A percentile compares a stretch with the other conserved stretches of the same genome.
Evolutionary conservation across 768 basidiomycete genomes (phyloP).

Genomic region (Chlorophyllum brunneum): DNA sequence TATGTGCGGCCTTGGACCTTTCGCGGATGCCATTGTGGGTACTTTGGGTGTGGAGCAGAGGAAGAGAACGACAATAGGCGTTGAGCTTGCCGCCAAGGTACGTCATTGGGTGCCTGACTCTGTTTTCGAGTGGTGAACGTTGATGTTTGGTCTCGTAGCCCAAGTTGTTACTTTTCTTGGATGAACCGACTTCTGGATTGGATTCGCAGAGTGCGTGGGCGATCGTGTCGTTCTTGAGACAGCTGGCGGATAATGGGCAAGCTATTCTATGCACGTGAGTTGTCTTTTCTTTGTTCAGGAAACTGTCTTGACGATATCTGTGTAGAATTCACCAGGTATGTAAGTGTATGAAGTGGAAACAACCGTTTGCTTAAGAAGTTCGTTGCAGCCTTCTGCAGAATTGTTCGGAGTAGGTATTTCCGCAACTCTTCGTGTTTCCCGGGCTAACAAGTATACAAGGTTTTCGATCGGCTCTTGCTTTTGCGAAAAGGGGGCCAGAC

Average conservation of each 20-base stretch:
- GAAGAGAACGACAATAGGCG: conserved; percentile 83
- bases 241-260: conserved; percentile 77
- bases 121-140: background rate
- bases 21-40: conserved; percentile 64
- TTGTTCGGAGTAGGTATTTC: conserved; percentile 53
- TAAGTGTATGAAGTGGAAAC: background rate
- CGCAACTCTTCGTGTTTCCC: background rate
- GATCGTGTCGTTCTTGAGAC: conserved; percentile 69
- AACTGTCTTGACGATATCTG: background rate
- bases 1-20: conserved; percentile 60
- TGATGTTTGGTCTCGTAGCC: conserved; percentile 38
- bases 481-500: conserved; percentile 74
- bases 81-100: conserved; percentile 85
- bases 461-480: conserved; percentile 76
- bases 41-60: conserved; percentile 66
- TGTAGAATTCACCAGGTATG: conserved; percentile 41
- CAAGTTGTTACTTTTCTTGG: conserved; percentile 76
- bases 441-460: conserved; percentile 22
- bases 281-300: background rate
- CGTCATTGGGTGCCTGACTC: conserved; percentile 19
- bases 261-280: conserved; percentile 86
- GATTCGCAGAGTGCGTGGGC: conserved; percentile 88
- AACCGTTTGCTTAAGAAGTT: background rate
- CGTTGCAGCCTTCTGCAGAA: conserved; percentile 67
- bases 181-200: conserved; percentile 86